Base-by-base conservation (phyloP, 495 filamentous ascomycete species). In the Podospora fimiseda region DNA sequence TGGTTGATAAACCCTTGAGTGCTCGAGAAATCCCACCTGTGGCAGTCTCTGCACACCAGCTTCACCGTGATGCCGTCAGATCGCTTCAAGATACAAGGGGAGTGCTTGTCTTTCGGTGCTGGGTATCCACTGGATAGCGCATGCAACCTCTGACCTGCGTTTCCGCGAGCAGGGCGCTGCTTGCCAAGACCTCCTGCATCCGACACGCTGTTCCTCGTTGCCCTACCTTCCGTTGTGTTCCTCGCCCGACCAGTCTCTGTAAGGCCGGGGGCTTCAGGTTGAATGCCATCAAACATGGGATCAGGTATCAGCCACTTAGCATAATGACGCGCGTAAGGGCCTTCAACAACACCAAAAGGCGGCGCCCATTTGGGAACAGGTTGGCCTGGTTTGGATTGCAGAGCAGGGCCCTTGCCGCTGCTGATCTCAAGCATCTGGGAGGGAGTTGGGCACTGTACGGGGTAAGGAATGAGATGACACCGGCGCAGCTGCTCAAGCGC, bases 1-100 rank as follows among this genome's bases (percentile, higher is more conserved):
- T 98, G 93, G 59, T 98, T 98, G 72, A 98, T 92, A 63, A 98
- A 97, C 2, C 93, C 93, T 67, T 98, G 93, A 1, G 89, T 89
- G 67, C 90, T 96, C 41, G 86, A 90, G 66, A 96, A 97, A 64
- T 96, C 87, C 70, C 85, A 86, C 50, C 89, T 76, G 39, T 88
- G 80, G 62, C 93, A 98, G 63, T 93, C 86, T 46, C 90, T 74
- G 70, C 93, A 98, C 45, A 92, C 82, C 42, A 97, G 78, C 68
- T 94, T 94, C 51, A 81, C 78, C 13, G 69, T 75, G 59, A 76
- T 67, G 45, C 78, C 78, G 58, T 81, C 76, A 15, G 71, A 70
- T 22, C 76, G 70, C 62, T 76, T 80, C 60, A 80, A 53, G 49
- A 74, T 60, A 50, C 75, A 80, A 23, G 76, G 76, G 5, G 74